A percentile compares a stretch with the other conserved stretches of the same genome.
phyloP scores from a whole-genome alignment of 148 eudicot genomes.

The Cornus suecica region DNA sequence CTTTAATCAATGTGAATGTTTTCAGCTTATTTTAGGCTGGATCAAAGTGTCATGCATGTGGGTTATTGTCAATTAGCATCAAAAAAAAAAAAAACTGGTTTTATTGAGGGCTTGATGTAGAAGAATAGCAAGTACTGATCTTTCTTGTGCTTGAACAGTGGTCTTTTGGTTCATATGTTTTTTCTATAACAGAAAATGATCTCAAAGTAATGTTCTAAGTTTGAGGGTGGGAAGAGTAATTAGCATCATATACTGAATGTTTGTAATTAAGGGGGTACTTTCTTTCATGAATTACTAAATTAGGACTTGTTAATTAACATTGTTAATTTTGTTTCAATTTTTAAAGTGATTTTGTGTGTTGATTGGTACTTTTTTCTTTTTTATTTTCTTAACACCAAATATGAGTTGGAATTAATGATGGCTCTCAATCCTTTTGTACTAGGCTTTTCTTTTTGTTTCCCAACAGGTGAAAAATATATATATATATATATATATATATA shows the following conservation, averaged over 20 bases:
- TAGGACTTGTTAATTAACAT: not conserved
- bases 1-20: constrained; percentile 4
- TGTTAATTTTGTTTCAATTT: not conserved
- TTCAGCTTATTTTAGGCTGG: not conserved
- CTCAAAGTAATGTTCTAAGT: not conserved
- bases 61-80: not conserved
- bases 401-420: constrained; percentile 15
- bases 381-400: not conserved
- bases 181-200: not conserved
- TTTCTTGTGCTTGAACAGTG: not conserved
- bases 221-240: not conserved
- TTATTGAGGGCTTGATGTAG: not conserved
- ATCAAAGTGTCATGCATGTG: not conserved
- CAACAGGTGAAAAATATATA: constrained; percentile 1
- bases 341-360: not conserved
- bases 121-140: too few relatives aligned
- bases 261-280: not conserved
- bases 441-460: not conserved
- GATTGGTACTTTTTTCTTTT: not conserved
- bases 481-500: too few relatives aligned
- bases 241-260: not conserved
- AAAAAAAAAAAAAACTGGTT: not conserved
- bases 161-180: not conserved
- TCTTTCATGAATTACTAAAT: not conserved
- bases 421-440: not conserved